These are phyloP conservation scores for Cladosporium sp. DNA, from an alignment of 2,329 filamentous ascomycete genomes.

Conservation along the genomic window DNA sequence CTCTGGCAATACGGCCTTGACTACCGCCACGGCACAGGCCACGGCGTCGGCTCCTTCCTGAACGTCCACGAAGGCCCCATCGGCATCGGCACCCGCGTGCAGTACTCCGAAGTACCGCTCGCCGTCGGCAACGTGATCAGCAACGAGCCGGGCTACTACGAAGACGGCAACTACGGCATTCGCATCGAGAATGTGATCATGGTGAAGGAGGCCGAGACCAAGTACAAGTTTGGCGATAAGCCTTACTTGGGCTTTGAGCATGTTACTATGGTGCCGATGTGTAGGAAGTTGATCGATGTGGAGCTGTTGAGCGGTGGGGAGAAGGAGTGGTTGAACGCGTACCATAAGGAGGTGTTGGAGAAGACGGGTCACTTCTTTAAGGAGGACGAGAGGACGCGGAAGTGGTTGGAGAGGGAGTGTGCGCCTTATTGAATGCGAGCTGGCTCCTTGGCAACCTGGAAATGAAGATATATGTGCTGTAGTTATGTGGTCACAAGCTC, in stretches of 20 bases:
- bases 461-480: too few species aligned
- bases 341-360: conserved; percentile 76
- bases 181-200: conserved; percentile 96
- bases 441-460: too few species aligned
- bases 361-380: conserved; percentile 80
- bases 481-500: too few species aligned
- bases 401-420: conserved; percentile 89
- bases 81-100: conserved; percentile 87
- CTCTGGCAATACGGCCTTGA: conserved; percentile 93
- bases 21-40: conserved; percentile 93
- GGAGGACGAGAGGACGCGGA: conserved; percentile 68
- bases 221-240: conserved; percentile 88
- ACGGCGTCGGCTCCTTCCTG: conserved; percentile 90
- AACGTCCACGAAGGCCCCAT: conserved; percentile 98
- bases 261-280: conserved; percentile 96
- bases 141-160: conserved; percentile 93
- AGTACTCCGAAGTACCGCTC: conserved; percentile 87
- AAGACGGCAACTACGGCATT: conserved; percentile 92
- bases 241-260: conserved; percentile 94
- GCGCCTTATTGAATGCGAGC: conserved; percentile 54
- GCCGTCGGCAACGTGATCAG: conserved; percentile 93
- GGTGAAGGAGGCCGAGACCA: conserved; percentile 84
- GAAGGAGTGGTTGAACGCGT: conserved; percentile 83
- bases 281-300: conserved; percentile 80
- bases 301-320: conserved; percentile 71